Conservation (phyloP, 73 alveolate genomes). For the Paramecium sexaurelia region DNA sequence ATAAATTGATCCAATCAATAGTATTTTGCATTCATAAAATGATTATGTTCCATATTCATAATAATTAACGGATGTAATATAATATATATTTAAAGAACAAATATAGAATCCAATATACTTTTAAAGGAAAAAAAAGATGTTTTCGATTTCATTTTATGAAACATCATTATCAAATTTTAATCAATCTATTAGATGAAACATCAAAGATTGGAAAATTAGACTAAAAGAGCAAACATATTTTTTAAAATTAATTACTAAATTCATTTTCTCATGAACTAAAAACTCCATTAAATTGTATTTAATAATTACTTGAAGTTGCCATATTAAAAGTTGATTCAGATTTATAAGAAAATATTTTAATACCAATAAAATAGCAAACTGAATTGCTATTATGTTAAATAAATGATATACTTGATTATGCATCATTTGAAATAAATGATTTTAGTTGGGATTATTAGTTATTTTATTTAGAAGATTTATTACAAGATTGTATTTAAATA, state of each 20-base stretch:
- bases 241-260: background rate
- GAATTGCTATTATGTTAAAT: slow-evolving; percentile 6
- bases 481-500: background rate
- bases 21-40: background rate
- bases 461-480: background rate
- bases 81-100: background rate
- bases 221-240: background rate
- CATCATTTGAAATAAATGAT: slow-evolving; percentile 16
- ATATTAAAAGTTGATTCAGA: background rate
- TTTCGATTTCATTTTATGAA: background rate
- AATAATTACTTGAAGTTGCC: slow-evolving; percentile 18
- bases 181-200: background rate
- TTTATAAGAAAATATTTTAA: background rate
- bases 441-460: background rate
- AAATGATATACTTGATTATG: slow-evolving; percentile 45
- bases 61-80: background rate
- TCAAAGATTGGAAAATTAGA: background rate
- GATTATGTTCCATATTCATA: background rate
- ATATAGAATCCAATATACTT: background rate
- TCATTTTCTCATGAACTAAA: slow-evolving; percentile 48
- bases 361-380: background rate
- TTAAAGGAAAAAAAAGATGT: slow-evolving; percentile 6
- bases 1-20: slow-evolving; percentile 15
- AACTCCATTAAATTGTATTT: slow-evolving; percentile 27
- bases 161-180: background rate